Evolutionary conservation across 1,284 basidiomycete species (phyloP).

Genomic region (Trichosporon ovoides): DNA sequence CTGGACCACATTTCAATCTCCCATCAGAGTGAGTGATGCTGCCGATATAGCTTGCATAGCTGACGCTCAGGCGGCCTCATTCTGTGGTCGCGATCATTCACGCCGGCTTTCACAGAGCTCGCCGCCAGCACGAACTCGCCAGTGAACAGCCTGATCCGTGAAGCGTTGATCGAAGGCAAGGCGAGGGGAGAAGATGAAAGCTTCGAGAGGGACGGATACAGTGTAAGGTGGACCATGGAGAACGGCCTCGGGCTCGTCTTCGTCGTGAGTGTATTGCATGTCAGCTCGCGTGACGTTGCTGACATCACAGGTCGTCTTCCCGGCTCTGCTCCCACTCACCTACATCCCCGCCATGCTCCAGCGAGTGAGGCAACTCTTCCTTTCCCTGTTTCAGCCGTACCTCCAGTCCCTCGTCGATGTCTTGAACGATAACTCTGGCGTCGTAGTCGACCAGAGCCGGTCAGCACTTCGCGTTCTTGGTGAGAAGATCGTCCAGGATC

Average conservation of each 20-base stretch:
- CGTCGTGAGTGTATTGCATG: slow-evolving; percentile 66
- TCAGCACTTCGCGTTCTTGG: slow-evolving; percentile 29
- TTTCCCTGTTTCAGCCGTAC: slow-evolving; percentile 78
- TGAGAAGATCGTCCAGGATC: slow-evolving; percentile 34
- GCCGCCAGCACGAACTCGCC: slow-evolving; percentile 72
- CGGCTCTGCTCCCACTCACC: slow-evolving; percentile 88
- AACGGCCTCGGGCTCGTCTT: slow-evolving; percentile 93
- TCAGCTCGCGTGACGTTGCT: neutral
- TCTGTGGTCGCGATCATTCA: slow-evolving; percentile 87
- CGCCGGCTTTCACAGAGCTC: slow-evolving; percentile 69
- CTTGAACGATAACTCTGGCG: slow-evolving; percentile 55
- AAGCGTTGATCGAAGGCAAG: slow-evolving; percentile 77
- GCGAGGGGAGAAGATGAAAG: slow-evolving; percentile 57
- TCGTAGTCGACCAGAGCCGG: slow-evolving; percentile 39
- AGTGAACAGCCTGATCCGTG: slow-evolving; percentile 80
- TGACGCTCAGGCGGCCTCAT: slow-evolving; percentile 70
- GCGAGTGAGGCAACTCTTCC: slow-evolving; percentile 73
- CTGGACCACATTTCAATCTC: slow-evolving; percentile 84
- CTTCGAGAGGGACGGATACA: slow-evolving; percentile 86
- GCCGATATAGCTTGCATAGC: neutral
- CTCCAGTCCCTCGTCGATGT: slow-evolving; percentile 74
- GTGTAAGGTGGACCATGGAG: slow-evolving; percentile 84
- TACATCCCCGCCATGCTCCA: slow-evolving; percentile 85
- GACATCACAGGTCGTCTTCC: slow-evolving; percentile 75
- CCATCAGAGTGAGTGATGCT: slow-evolving; percentile 62